phyloP scores from a whole-genome alignment of 163 green algal genomes.

The Chloromonas sp. region DNA sequence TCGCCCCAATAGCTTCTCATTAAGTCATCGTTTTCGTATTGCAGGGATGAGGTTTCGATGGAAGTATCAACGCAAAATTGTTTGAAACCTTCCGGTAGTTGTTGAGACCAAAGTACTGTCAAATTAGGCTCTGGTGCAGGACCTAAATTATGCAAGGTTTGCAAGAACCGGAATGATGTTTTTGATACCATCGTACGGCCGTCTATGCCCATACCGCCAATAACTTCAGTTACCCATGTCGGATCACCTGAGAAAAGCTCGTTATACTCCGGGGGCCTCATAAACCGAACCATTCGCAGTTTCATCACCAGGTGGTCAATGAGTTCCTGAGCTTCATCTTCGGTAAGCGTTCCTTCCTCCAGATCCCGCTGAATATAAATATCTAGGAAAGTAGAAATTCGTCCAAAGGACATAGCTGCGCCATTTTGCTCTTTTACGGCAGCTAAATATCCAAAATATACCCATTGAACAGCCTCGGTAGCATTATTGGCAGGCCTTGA shows the following conservation, averaged over 20 bases:
- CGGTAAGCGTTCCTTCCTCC: not conserved
- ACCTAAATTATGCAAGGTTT: not conserved
- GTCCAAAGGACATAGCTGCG: not conserved
- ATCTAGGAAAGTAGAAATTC: not conserved
- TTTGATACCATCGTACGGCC: not conserved
- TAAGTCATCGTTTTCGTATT: not conserved
- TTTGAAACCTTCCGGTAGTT: conserved; percentile 38
- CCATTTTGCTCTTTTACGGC: not conserved
- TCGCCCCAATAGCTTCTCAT: conserved; percentile 1
- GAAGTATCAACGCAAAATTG: not conserved
- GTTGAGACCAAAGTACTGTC: conserved; percentile 39
- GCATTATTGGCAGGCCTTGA: not conserved
- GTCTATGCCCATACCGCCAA: not conserved
- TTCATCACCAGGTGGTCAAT: not conserved
- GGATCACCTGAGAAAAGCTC: not conserved
- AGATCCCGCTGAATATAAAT: not conserved
- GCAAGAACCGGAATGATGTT: not conserved
- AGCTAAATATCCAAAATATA: not conserved
- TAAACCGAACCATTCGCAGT: not conserved
- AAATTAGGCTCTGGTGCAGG: conserved; percentile 50
- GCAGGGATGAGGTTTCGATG: not conserved
- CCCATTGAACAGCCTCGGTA: not conserved
- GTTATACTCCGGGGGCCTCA: not conserved
- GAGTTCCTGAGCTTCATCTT: not conserved
- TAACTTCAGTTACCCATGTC: not conserved